Percentiles rank a stretch among this genome's conserved stretches.
phyloP scores from a whole-genome alignment of 306 rosid genomes.

The Comarum palustre region DNA sequence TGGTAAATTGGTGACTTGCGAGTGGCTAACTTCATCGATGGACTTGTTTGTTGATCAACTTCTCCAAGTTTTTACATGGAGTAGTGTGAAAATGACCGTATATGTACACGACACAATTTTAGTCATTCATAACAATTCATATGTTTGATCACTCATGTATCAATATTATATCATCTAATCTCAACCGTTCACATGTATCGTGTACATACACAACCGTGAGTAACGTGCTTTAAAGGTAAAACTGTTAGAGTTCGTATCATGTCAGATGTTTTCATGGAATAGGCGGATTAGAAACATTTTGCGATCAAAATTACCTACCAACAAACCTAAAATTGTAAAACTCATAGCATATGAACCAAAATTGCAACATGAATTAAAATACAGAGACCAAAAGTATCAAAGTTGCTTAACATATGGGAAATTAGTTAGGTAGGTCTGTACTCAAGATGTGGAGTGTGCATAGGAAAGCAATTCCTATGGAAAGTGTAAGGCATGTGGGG shows the following conservation, averaged over 20 bases:
- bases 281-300: background rate
- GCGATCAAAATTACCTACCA: background rate
- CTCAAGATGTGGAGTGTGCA: background rate
- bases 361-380: background rate
- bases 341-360: background rate
- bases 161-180: too few species aligned
- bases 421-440: background rate
- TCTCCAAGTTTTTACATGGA: background rate
- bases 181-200: too few species aligned
- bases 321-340: background rate
- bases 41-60: slow-evolving; percentile 7
- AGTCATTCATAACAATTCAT: too few species aligned
- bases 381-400: slow-evolving; percentile 7
- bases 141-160: too few species aligned
- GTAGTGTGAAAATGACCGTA: too few species aligned
- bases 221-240: too few species aligned
- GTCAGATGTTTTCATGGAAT: background rate
- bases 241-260: too few species aligned
- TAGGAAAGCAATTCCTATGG: background rate
- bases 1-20: slow-evolving; percentile 7
- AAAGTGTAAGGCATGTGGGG: background rate
- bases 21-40: slow-evolving; percentile 11
- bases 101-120: too few species aligned
- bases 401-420: background rate
- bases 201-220: too few species aligned